Percentiles rank a stretch among this genome's conserved stretches.
These are phyloP conservation scores for Claviceps pusilla DNA, from an alignment of 2,329 filamentous ascomycete genomes.

Conservation along the genomic window DNA sequence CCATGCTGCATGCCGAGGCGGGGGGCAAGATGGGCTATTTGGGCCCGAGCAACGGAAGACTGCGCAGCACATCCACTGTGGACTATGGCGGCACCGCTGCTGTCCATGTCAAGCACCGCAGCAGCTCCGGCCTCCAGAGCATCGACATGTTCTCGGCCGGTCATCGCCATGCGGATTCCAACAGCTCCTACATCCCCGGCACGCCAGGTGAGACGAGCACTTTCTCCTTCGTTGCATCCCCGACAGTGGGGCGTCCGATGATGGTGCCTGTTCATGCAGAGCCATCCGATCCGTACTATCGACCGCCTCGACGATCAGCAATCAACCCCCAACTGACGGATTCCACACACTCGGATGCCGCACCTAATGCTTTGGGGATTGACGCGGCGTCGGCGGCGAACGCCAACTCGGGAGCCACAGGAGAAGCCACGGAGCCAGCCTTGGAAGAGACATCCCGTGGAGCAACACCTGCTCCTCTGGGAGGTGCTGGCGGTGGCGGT, in stretches of 20 bases:
- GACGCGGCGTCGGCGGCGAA: slow-evolving; percentile 18
- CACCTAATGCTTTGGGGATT: slow-evolving; percentile 14
- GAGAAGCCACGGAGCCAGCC: slow-evolving; percentile 23
- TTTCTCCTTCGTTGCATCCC: slow-evolving; percentile 55
- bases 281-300: slow-evolving; percentile 67
- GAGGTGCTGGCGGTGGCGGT: slow-evolving; percentile 6
- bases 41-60: slow-evolving; percentile 32
- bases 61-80: slow-evolving; percentile 46
- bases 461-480: slow-evolving; percentile 28
- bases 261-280: slow-evolving; percentile 33
- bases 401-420: slow-evolving; percentile 5
- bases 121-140: slow-evolving; percentile 40
- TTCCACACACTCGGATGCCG: slow-evolving; percentile 17
- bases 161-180: slow-evolving; percentile 38
- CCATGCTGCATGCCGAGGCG: slow-evolving; percentile 59
- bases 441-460: slow-evolving; percentile 24
- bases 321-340: slow-evolving; percentile 44
- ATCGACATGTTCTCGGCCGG: slow-evolving; percentile 30
- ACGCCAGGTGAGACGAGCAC: slow-evolving; percentile 56
- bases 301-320: slow-evolving; percentile 60
- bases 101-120: slow-evolving; percentile 30
- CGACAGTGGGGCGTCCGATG: slow-evolving; percentile 32
- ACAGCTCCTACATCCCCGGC: slow-evolving; percentile 55
- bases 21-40: slow-evolving; percentile 43
- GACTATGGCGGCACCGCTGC: slow-evolving; percentile 36